Evolutionary conservation across 345 rosid genomes (phyloP).

Genomic region (Lagerstroemia speciosa): DNA sequence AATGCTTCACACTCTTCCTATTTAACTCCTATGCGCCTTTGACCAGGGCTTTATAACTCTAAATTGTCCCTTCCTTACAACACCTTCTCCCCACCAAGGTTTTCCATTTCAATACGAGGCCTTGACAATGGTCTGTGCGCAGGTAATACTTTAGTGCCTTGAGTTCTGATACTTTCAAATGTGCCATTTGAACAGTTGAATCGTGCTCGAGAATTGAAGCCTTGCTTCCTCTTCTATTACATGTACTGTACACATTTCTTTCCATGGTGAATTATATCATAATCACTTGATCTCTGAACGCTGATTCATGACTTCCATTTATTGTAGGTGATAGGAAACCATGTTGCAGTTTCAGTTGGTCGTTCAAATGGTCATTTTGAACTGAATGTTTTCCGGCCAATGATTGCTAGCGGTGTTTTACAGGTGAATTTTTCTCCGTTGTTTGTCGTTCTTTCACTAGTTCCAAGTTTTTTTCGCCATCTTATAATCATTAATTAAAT

Average conservation of each 20-base stretch:
- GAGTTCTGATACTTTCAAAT: neutral
- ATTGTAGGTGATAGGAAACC: conserved; percentile 89
- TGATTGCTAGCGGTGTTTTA: conserved; percentile 81
- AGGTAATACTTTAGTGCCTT: conserved; percentile 35
- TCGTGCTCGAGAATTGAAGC: neutral
- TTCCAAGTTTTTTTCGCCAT: neutral
- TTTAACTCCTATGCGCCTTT: too few species aligned
- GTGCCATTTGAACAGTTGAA: neutral
- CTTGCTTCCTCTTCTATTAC: neutral
- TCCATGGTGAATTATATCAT: neutral
- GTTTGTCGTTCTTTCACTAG: neutral
- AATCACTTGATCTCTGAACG: neutral
- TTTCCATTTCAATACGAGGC: conserved; percentile 99
- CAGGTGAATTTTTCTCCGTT: conserved; percentile 38
- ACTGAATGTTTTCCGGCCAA: conserved; percentile 87
- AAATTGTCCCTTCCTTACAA: too few species aligned
- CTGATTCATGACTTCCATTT: neutral
- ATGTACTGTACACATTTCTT: neutral
- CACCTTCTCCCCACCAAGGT: too few species aligned
- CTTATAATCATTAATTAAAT: neutral
- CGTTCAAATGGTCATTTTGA: conserved; percentile 98
- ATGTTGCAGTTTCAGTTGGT: conserved; percentile 79
- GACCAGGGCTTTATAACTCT: too few species aligned
- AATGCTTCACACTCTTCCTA: too few species aligned
- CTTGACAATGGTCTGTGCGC: conserved; percentile 95